Conservation (phyloP, 108 stramenopile genomes). For the Pseudonitzschia multiseries region DNA sequence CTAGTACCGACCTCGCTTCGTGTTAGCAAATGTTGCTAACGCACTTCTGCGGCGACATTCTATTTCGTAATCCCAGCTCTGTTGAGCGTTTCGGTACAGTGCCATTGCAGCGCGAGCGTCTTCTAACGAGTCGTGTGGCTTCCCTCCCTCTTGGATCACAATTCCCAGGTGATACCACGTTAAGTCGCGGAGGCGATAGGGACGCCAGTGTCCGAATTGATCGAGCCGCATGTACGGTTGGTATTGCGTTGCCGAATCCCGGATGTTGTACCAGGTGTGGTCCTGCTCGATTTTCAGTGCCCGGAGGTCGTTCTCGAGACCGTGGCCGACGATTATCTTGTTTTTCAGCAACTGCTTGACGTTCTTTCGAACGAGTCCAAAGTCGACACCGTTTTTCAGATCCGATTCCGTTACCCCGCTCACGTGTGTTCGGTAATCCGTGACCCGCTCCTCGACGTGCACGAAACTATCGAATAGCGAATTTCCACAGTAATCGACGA, state of each 20-base stretch:
- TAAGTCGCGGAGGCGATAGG: conserved; percentile 30
- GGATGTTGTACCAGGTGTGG: conserved; percentile 66
- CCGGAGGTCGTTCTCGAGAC: conserved; percentile 87
- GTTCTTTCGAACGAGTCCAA: conserved; percentile 54
- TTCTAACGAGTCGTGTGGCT: conserved; percentile 52
- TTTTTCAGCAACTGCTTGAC: conserved; percentile 66
- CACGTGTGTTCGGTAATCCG: conserved; percentile 84
- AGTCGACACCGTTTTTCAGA: conserved; percentile 58
- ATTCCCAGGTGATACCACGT: conserved; percentile 30
- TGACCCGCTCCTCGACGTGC: conserved; percentile 57
- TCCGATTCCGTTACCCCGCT: conserved; percentile 26
- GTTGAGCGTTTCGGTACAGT: conserved; percentile 52
- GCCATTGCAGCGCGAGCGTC: conserved; percentile 76
- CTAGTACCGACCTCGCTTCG: conserved; percentile 6
- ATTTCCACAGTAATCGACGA: conserved; percentile 60
- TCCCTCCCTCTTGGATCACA: conserved; percentile 29
- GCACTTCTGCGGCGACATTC: conserved; percentile 23
- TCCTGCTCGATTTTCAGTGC: conserved; percentile 64
- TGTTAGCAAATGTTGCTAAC: conserved; percentile 18
- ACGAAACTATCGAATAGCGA: conserved; percentile 67
- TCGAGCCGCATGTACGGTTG: conserved; percentile 62
- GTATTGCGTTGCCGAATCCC: conserved; percentile 86
- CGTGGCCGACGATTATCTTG: conserved; percentile 92
- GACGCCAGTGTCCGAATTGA: conserved; percentile 56
- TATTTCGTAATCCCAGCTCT: conserved; percentile 50